Evolutionary conservation across 306 rosid genomes (phyloP).

Genomic region (Lathyrus sativus): DNA sequence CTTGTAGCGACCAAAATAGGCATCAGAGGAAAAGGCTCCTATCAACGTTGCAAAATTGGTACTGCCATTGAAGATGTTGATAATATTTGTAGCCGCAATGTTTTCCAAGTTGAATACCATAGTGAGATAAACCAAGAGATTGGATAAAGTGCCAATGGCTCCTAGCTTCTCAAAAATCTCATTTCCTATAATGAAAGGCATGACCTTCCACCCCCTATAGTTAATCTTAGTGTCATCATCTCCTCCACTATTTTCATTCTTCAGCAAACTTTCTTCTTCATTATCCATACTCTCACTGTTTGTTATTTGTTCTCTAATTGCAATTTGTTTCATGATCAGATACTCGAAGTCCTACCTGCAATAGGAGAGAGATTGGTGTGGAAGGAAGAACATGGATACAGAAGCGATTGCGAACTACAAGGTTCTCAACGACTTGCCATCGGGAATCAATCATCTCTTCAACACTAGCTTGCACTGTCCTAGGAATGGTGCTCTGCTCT

Average conservation of each 20-base stretch:
- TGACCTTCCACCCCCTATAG: constrained; percentile 84
- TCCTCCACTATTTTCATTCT: constrained; percentile 44
- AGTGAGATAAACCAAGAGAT: constrained; percentile 48
- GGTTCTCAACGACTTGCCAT: background rate
- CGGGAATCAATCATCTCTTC: too few relatives aligned
- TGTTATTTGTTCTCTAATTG: constrained; percentile 21
- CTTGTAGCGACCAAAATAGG: constrained; percentile 72
- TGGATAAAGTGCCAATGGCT: constrained; percentile 64
- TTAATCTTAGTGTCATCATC: constrained; percentile 43
- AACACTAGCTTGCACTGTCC: too few relatives aligned
- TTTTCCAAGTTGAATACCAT: constrained; percentile 66
- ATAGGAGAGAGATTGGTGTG: background rate
- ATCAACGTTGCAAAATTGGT: constrained; percentile 66
- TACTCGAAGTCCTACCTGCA: constrained; percentile 25
- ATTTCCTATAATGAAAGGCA: constrained; percentile 93
- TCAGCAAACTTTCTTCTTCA: constrained; percentile 43
- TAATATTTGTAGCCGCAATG: constrained; percentile 61
- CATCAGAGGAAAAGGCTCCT: constrained; percentile 71
- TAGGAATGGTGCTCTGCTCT: too few relatives aligned
- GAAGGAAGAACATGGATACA: background rate
- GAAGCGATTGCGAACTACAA: background rate
- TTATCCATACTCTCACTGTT: constrained; percentile 38
- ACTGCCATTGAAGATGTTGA: constrained; percentile 69
- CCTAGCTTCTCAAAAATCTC: constrained; percentile 93
- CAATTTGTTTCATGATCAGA: constrained; percentile 31